Base-by-base conservation (phyloP, 371 early-diverging fungal genomes). In the Haplosporangium sp. region DNA sequence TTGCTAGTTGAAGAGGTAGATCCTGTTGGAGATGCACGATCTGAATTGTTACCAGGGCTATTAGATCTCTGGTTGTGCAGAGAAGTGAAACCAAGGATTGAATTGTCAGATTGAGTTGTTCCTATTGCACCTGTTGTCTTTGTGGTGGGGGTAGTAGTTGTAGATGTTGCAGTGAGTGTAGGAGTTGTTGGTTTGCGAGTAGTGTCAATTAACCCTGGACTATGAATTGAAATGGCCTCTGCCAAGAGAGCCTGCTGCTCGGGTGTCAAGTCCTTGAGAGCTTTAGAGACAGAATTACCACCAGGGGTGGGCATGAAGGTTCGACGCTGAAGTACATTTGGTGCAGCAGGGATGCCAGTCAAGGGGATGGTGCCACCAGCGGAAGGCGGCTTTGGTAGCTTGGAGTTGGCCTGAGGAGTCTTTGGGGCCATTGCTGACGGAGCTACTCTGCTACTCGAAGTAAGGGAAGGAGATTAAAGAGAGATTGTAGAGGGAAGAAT, bases 211-310 rank as follows among this genome's bases (percentile, higher is more conserved):
- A 81, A 47, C 0, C 81, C 81, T 44, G 81, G 81, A 48, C 71
- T 74, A 60, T 81, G 81, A 50, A 81, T 71, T 11, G 81, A 71
- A 56, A 81, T 74, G 35, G 81, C 81, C 60, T 81, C 81, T 19
- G 81, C 81, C 1, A 81, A 69, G 10, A 81, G 75, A 48, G 74
- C 75, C n/a, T 81, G 75, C 40, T 81, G 81, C 55, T 81, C 81
- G 6, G 74, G 81, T 2, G 81, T 67, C 81, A 81, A 74, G 47
- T 74, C 71, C 63, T 74, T 81, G 74, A 81, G 68, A 44, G 67
- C 34, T 62, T 66, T 78, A 19, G 74, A 74, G 69, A 72, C 72
- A 6, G 67, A 68, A 44, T 63, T 48, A 5, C 58, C 61, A 40
- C 55, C 59, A 35, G 71, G 67, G 15, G 66, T 39, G 48, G 70